phyloP scores from a whole-genome alignment of 768 basidiomycete genomes.

The Psilocybe tampanensis region DNA sequence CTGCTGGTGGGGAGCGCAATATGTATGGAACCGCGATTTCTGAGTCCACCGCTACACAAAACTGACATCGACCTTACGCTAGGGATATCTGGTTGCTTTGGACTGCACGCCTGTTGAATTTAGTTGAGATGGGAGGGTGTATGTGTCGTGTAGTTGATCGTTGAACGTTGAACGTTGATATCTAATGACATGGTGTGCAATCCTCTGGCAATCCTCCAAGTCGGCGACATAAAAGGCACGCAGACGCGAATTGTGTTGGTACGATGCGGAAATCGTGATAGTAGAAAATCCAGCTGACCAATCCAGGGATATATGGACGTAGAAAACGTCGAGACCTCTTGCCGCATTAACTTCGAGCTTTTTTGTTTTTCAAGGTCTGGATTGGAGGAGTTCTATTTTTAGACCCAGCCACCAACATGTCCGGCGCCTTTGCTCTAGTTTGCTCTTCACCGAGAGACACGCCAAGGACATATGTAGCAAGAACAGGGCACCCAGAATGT shows the following conservation, averaged over 20 bases:
- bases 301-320: too few relatives aligned
- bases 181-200: too few relatives aligned
- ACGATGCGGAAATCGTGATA: too few relatives aligned
- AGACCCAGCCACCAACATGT: neutral
- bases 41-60: neutral
- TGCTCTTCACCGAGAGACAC: neutral
- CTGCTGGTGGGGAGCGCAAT: conserved; percentile 8
- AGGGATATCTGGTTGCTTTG: neutral
- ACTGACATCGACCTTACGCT: neutral
- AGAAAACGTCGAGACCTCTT: neutral
- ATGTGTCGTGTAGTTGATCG: too few relatives aligned
- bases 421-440: neutral
- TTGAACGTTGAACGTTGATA: too few relatives aligned
- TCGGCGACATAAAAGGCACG: too few relatives aligned
- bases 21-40: neutral
- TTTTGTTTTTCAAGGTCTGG: neutral
- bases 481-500: neutral
- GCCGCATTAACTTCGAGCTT: neutral
- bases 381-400: neutral
- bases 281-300: too few relatives aligned
- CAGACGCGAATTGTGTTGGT: too few relatives aligned
- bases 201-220: too few relatives aligned
- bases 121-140: neutral
- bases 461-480: neutral
- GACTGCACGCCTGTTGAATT: neutral